Conservation (phyloP, 768 basidiomycete species). For the Cyathus striatus region DNA sequence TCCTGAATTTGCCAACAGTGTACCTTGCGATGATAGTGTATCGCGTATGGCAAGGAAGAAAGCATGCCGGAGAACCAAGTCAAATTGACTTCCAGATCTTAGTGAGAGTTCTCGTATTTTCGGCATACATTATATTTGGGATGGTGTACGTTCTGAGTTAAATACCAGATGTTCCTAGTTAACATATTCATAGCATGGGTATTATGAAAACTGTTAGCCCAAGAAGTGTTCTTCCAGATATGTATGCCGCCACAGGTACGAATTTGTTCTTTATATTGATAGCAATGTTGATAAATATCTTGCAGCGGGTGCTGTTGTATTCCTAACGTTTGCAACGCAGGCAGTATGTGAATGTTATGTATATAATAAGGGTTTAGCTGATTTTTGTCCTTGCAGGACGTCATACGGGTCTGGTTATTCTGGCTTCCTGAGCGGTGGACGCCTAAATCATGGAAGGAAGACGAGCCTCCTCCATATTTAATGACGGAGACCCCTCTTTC, state of each 20-base stretch:
- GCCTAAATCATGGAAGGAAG: too few species aligned
- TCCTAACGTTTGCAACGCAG: constrained; percentile 33
- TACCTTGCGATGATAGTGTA: constrained; percentile 21
- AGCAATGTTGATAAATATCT: not conserved
- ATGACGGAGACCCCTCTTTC: too few species aligned
- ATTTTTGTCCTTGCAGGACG: constrained; percentile 14
- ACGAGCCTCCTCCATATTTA: too few species aligned
- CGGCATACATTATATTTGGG: constrained; percentile 24
- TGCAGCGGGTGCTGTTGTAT: constrained; percentile 27
- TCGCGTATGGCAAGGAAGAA: constrained; percentile 23
- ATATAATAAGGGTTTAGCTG: not conserved
- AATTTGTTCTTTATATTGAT: constrained; percentile 1
- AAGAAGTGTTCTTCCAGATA: constrained; percentile 18
- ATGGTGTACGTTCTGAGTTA: constrained; percentile 17
- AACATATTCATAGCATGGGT: not conserved
- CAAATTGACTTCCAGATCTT: constrained; percentile 19
- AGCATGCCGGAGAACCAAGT: constrained; percentile 19
- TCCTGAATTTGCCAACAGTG: constrained; percentile 11
- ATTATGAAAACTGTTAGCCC: constrained; percentile 14
- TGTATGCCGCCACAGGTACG: constrained; percentile 30
- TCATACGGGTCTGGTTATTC: constrained; percentile 27
- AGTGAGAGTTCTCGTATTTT: constrained; percentile 27
- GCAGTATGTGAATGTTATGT: constrained; percentile 11
- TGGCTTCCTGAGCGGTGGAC: constrained; percentile 18
- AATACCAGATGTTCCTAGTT: not conserved